Conservation (phyloP, 306 rosid genomes). For the Senna siamea region DNA sequence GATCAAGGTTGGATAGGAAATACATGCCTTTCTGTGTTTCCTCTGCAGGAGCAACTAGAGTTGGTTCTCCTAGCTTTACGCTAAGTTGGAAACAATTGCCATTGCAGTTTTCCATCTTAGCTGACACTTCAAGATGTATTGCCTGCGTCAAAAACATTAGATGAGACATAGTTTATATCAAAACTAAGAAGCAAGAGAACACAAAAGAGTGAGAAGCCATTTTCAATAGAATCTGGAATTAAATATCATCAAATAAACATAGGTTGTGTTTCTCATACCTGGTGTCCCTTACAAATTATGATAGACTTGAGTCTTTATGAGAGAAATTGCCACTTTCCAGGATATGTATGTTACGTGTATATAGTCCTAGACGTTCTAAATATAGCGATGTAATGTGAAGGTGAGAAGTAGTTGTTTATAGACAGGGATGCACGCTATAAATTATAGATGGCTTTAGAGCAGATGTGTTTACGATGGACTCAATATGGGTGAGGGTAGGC, state of each 20-base stretch:
- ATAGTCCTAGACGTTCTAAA: neutral
- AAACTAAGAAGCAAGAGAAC: conserved; percentile 21
- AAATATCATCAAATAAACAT: conserved; percentile 9
- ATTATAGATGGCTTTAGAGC: neutral
- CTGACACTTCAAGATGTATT: conserved; percentile 16
- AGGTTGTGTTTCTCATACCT: neutral
- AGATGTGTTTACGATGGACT: neutral
- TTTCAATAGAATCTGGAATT: neutral
- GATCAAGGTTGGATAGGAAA: conserved; percentile 89
- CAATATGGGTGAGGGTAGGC: conserved; percentile 42
- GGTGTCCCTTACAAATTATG: neutral
- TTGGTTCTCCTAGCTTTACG: conserved; percentile 63
- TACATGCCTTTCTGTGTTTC: conserved; percentile 74
- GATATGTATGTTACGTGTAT: conserved; percentile 12
- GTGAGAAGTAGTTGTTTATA: conserved; percentile 34
- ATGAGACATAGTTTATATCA: neutral
- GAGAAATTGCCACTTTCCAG: neutral
- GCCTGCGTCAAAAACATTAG: neutral
- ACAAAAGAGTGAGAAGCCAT: neutral
- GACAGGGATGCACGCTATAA: neutral
- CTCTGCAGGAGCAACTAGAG: conserved; percentile 65
- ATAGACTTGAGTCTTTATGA: neutral
- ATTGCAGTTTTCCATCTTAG: conserved; percentile 48
- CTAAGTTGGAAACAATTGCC: conserved; percentile 36
- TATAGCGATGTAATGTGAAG: conserved; percentile 17